A percentile compares a stretch with the other conserved stretches of the same genome.
Evolutionary conservation across 2,329 filamentous ascomycete genomes (phyloP).

Genomic region (Neonectria punicea): DNA sequence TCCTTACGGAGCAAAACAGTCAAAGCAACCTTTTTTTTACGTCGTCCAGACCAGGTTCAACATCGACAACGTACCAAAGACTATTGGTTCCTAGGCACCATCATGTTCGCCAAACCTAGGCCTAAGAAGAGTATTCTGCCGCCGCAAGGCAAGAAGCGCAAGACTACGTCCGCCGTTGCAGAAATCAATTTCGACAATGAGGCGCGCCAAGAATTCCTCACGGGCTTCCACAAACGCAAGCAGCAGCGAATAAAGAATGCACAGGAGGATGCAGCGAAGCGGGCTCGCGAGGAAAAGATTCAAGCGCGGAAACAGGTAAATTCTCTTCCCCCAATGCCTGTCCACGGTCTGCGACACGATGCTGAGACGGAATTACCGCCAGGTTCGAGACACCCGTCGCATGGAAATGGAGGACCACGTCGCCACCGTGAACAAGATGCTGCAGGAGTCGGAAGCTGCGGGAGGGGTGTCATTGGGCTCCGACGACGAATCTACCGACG

Average conservation of each 20-base stretch:
- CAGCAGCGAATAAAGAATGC: constrained; percentile 85
- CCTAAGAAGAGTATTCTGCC: constrained; percentile 67
- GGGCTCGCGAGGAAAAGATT: constrained; percentile 80
- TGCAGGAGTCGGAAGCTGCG: constrained; percentile 67
- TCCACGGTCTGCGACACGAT: neutral
- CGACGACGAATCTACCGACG: constrained; percentile 57
- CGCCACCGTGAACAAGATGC: constrained; percentile 75
- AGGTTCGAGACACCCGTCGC: constrained; percentile 87
- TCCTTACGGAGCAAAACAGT: constrained; percentile 3
- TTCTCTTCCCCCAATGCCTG: constrained; percentile 27
- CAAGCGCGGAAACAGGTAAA: constrained; percentile 78
- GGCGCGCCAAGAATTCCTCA: constrained; percentile 87
- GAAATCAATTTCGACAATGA: constrained; percentile 87
- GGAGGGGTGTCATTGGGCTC: constrained; percentile 55
- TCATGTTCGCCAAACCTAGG: constrained; percentile 67
- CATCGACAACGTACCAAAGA: neutral
- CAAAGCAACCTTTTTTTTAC: neutral
- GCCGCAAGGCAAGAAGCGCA: constrained; percentile 74
- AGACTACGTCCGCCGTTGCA: constrained; percentile 69
- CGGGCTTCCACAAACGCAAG: constrained; percentile 97
- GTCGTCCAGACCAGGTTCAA: neutral
- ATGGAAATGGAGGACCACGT: constrained; percentile 86
- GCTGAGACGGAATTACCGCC: constrained; percentile 22
- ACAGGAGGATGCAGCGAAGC: constrained; percentile 81
- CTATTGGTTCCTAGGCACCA: constrained; percentile 5